phyloP scores from a whole-genome alignment of 208 protist species.

The Strigomonas culicis region DNA sequence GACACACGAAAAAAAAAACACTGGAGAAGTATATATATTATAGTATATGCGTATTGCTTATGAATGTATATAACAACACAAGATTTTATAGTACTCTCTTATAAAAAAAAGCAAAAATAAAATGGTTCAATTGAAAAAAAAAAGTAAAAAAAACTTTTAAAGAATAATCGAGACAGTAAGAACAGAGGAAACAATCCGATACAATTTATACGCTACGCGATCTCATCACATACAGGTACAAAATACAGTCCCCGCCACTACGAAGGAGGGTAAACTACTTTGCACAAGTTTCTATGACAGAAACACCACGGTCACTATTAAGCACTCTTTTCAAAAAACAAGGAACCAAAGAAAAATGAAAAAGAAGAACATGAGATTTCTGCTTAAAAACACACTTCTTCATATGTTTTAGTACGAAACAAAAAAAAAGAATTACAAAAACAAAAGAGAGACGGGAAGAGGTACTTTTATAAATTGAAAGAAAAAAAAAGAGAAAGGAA shows the following conservation, averaged over 20 bases:
- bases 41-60: background rate
- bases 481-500: background rate
- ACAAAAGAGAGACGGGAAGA: background rate
- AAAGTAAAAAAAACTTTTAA: background rate
- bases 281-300: background rate
- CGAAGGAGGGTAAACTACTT: background rate
- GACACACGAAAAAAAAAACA: too few species aligned
- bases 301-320: background rate
- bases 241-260: background rate
- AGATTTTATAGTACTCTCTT: too few species aligned
- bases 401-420: background rate
- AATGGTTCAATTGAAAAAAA: background rate
- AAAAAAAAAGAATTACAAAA: constrained; percentile 1
- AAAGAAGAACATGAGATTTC: background rate
- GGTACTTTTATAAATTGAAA: background rate
- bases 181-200: background rate
- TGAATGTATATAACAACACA: too few species aligned
- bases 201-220: background rate
- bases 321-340: background rate
- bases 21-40: too few species aligned
- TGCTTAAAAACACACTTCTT: background rate
- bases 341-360: background rate
- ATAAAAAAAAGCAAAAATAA: too few species aligned
- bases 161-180: too few species aligned
- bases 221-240: background rate